These are phyloP conservation scores for Danielia reshetovae DNA, from an alignment of 805 yeast species.

Conservation along the genomic window DNA sequence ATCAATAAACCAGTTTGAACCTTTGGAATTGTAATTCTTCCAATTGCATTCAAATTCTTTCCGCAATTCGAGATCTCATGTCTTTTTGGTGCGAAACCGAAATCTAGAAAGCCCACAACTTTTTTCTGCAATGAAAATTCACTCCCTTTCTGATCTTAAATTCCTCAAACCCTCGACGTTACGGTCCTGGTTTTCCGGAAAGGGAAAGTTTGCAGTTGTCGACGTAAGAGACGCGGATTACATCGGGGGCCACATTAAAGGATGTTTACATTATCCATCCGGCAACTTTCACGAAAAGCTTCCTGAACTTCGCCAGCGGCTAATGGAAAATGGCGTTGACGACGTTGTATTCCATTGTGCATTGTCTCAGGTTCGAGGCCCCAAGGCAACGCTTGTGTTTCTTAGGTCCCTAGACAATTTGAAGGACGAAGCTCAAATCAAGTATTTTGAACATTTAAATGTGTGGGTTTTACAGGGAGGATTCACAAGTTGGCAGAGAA, in stretches of 20 bases:
- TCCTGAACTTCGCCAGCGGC: constrained; percentile 33
- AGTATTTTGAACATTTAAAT: constrained; percentile 32
- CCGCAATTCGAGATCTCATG: too few relatives aligned
- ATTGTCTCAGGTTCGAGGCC: constrained; percentile 88
- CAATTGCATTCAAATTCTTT: too few relatives aligned
- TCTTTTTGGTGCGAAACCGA: too few relatives aligned
- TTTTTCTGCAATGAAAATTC: constrained; percentile 11
- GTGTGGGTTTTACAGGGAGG: constrained; percentile 83
- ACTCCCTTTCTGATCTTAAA: constrained; percentile 36
- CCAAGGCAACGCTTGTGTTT: constrained; percentile 71
- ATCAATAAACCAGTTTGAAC: too few relatives aligned
- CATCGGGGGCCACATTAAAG: constrained; percentile 69
- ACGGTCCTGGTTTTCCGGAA: constrained; percentile 44
- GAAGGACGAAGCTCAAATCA: constrained; percentile 19
- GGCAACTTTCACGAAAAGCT: constrained; percentile 36
- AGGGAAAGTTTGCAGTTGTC: constrained; percentile 50
- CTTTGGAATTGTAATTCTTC: too few relatives aligned
- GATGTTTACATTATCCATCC: constrained; percentile 56
- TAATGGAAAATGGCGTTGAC: constrained; percentile 29
- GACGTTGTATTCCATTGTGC: constrained; percentile 88
- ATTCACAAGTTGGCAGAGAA: constrained; percentile 75
- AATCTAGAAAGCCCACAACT: too few relatives aligned
- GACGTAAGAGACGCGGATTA: constrained; percentile 87
- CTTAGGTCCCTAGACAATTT: constrained; percentile 40
- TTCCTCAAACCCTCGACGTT: constrained; percentile 45